These are phyloP conservation scores for Pezicula neosporulosa DNA, from an alignment of 2,329 filamentous ascomycete genomes.

Conservation along the genomic window DNA sequence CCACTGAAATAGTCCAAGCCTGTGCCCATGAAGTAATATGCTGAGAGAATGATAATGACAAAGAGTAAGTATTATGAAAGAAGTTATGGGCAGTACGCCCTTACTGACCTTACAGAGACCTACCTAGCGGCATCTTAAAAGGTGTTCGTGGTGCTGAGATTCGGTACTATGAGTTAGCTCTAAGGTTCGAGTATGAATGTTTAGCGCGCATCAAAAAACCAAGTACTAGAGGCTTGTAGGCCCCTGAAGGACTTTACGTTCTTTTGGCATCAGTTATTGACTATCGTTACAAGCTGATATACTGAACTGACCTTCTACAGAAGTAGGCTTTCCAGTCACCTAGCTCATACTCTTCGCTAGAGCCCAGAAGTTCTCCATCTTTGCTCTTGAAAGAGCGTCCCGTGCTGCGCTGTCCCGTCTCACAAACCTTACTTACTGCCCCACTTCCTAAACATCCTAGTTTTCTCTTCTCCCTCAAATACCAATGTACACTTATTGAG, in stretches of 20 bases:
- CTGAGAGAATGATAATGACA: too few species aligned
- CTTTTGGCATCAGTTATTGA: not conserved
- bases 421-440: conserved; percentile 81
- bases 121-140: too few species aligned
- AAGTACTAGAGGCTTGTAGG: too few species aligned
- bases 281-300: not conserved
- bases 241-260: not conserved
- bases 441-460: conserved; percentile 81
- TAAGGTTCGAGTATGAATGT: too few species aligned
- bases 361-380: conserved; percentile 96
- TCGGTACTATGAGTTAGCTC: too few species aligned
- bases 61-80: too few species aligned
- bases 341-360: conserved; percentile 64
- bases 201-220: too few species aligned
- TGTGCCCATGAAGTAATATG: too few species aligned
- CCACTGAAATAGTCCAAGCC: too few species aligned
- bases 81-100: too few species aligned
- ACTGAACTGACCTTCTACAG: not conserved
- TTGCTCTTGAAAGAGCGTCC: conserved; percentile 72
- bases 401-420: conserved; percentile 89
- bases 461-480: conserved; percentile 87
- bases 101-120: too few species aligned
- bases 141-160: too few species aligned
- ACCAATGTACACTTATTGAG: conserved; percentile 79
- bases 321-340: not conserved